phyloP scores from a whole-genome alignment of 164 flowering plant genomes.

The Magnolia officinalis region DNA sequence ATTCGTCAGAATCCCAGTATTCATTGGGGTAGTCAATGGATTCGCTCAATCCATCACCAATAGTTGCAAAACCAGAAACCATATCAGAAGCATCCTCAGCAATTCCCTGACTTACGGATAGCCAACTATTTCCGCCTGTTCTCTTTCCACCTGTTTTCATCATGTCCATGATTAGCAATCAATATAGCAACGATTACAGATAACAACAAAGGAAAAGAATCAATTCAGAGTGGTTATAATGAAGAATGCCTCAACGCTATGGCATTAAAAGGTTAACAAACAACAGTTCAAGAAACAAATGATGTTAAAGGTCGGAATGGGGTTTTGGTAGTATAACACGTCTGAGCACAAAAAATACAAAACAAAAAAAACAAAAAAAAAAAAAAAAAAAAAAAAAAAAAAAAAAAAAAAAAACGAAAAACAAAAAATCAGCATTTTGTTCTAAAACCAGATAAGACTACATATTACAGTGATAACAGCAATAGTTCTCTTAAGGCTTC shows the following conservation, averaged over 20 bases:
- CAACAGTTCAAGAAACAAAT: background rate
- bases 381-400: no score
- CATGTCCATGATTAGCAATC: slow-evolving; percentile 10
- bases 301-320: background rate
- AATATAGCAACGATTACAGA: background rate
- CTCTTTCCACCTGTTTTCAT: slow-evolving; percentile 57
- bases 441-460: background rate
- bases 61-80: slow-evolving; percentile 93
- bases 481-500: no score
- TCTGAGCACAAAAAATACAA: no score
- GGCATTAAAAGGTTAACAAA: background rate
- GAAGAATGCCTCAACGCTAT: background rate
- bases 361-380: no score
- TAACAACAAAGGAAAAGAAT: background rate
- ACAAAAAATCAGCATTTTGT: no score
- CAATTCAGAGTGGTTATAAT: no score
- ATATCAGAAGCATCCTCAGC: slow-evolving; percentile 91
- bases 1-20: slow-evolving; percentile 99
- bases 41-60: slow-evolving; percentile 92
- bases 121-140: slow-evolving; percentile 76
- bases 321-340: no score
- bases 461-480: background rate
- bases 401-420: no score
- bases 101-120: slow-evolving; percentile 95
- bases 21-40: slow-evolving; percentile 90